Conservation (phyloP, 495 filamentous ascomycete species). For the Penicillium cataractarum region DNA sequence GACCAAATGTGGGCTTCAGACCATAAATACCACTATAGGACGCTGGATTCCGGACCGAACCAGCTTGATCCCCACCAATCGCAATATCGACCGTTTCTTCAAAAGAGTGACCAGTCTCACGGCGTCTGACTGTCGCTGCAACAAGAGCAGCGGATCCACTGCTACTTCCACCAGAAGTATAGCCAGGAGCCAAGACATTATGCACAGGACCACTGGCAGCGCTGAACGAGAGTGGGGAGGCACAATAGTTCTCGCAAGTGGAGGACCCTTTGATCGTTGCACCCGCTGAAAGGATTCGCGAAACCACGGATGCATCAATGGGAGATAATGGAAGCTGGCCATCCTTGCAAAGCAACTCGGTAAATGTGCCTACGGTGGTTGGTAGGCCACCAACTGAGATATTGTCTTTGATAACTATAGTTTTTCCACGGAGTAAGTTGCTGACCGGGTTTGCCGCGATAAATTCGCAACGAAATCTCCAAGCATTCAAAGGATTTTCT, state of each 20-base stretch:
- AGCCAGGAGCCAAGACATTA: not conserved
- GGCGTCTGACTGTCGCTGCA: not conserved
- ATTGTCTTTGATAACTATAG: not conserved
- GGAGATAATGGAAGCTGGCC: not conserved
- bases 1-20: conserved; percentile 53
- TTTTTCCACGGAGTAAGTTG: not conserved
- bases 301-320: not conserved
- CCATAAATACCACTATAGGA: conserved; percentile 47
- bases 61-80: conserved; percentile 61
- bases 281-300: not conserved
- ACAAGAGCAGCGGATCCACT: not conserved
- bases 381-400: not conserved
- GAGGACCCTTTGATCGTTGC: not conserved
- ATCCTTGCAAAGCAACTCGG: not conserved
- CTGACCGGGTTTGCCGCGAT: not conserved
- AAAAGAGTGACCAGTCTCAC: not conserved
- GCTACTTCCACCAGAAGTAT: not conserved
- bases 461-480: not conserved
- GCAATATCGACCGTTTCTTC: conserved; percentile 41
- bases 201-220: not conserved
- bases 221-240: not conserved
- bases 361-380: not conserved
- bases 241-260: not conserved
- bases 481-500: not conserved
- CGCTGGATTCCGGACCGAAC: conserved; percentile 57